Evolutionary conservation across 2,329 filamentous ascomycete species (phyloP).

Genomic region (Exophiala sideris): DNA sequence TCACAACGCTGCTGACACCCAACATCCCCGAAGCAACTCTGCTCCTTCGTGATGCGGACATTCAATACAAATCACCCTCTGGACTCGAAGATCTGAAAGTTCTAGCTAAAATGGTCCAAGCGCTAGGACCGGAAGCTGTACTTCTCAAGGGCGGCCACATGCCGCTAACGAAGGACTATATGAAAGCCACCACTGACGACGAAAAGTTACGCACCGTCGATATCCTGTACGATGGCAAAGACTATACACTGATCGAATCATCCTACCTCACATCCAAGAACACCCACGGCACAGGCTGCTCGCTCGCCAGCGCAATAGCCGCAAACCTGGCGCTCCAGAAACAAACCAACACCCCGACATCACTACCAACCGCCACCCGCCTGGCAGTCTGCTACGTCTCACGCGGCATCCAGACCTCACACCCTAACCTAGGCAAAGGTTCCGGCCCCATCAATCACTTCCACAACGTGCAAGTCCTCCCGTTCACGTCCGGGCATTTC

Average conservation of each 20-base stretch:
- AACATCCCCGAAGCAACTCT: conserved; percentile 49
- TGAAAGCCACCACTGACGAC: conserved; percentile 55
- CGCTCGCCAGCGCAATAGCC: conserved; percentile 73
- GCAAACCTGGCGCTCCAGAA: conserved; percentile 52
- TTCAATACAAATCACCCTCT: conserved; percentile 22
- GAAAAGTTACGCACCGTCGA: conserved; percentile 71
- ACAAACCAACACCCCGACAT: neutral
- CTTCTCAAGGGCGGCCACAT: conserved; percentile 87
- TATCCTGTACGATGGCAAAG: conserved; percentile 62
- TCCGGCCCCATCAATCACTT: conserved; percentile 67
- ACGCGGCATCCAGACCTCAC: conserved; percentile 57
- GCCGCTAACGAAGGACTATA: conserved; percentile 66
- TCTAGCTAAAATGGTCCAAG: conserved; percentile 64
- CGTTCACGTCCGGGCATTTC: conserved; percentile 67
- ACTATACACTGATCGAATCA: conserved; percentile 63
- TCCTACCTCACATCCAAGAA: conserved; percentile 70
- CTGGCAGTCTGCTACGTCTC: conserved; percentile 59
- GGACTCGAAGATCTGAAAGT: conserved; percentile 64
- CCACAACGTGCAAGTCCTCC: conserved; percentile 58
- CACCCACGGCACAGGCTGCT: conserved; percentile 94
- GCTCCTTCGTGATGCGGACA: conserved; percentile 41
- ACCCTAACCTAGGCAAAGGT: conserved; percentile 50
- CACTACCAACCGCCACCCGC: conserved; percentile 44
- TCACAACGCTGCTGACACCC: conserved; percentile 47
- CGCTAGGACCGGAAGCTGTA: conserved; percentile 72